Conservation (phyloP, 306 rosid genomes). For the Cucumis cinereus region DNA sequence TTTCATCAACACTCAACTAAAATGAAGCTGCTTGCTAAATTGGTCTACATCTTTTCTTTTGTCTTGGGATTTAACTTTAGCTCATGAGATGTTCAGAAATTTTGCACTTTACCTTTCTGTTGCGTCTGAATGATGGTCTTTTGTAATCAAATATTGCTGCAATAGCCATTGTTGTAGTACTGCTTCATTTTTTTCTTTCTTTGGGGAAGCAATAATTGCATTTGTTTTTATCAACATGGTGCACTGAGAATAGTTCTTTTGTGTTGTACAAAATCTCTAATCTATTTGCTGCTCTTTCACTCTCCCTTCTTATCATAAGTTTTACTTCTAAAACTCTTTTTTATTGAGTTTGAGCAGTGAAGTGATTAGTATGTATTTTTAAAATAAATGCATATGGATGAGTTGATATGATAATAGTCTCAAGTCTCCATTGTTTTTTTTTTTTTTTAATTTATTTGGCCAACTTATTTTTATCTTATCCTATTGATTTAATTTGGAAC, state of each 20-base stretch:
- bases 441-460: too few relatives aligned
- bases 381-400: too few relatives aligned
- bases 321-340: too few relatives aligned
- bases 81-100: not conserved
- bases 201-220: not conserved
- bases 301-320: too few relatives aligned
- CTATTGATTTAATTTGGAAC: too few relatives aligned
- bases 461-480: too few relatives aligned
- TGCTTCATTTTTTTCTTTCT: not conserved
- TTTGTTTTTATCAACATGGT: not conserved
- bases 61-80: not conserved
- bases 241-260: not conserved
- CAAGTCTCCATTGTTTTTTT: too few relatives aligned
- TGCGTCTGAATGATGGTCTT: not conserved
- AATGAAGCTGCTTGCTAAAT: not conserved
- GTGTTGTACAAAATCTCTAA: too few relatives aligned
- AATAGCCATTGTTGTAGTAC: not conserved
- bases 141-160: not conserved
- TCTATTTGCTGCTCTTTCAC: too few relatives aligned
- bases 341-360: too few relatives aligned
- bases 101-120: not conserved
- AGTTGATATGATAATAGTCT: too few relatives aligned
- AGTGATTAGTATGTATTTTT: too few relatives aligned
- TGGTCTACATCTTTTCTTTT: not conserved
- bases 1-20: not conserved